These are phyloP conservation scores for Crithidia sp. DNA, from an alignment of 208 protist genomes.

Conservation along the genomic window DNA sequence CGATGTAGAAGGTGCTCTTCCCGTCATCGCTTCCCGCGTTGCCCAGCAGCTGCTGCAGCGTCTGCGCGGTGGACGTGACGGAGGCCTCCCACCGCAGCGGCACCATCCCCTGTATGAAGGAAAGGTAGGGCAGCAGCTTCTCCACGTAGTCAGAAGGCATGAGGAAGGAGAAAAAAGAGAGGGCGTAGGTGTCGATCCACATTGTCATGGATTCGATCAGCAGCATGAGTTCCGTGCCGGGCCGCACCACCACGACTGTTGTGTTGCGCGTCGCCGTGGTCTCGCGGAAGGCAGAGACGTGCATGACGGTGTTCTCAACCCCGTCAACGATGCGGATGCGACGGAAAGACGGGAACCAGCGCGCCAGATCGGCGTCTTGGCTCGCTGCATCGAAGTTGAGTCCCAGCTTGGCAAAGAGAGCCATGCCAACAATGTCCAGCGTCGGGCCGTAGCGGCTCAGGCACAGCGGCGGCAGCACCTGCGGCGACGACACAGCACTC, in stretches of 20 bases:
- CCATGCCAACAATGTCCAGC: slow-evolving; percentile 61
- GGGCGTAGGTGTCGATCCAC: slow-evolving; percentile 54
- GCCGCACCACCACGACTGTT: slow-evolving; percentile 50
- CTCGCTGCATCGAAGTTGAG: slow-evolving; percentile 35
- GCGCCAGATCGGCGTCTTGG: slow-evolving; percentile 43
- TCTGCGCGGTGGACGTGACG: slow-evolving; percentile 7
- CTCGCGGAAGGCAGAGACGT: slow-evolving; percentile 42
- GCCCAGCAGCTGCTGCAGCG: slow-evolving; percentile 1
- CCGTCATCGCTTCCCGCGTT: not conserved
- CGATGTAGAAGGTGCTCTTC: slow-evolving; percentile 37
- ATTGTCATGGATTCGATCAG: slow-evolving; percentile 58
- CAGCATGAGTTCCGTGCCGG: slow-evolving; percentile 32
- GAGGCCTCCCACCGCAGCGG: slow-evolving; percentile 45
- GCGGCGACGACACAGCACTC: not conserved
- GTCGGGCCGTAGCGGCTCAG: slow-evolving; percentile 32
- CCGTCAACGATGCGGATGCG: slow-evolving; percentile 12
- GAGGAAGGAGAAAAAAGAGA: slow-evolving; percentile 61
- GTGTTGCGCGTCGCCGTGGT: slow-evolving; percentile 24
- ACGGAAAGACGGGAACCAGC: slow-evolving; percentile 63
- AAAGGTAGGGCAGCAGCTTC: slow-evolving; percentile 40
- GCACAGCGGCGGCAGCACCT: slow-evolving; percentile 45
- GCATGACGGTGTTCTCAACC: slow-evolving; percentile 22
- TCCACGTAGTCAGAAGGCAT: slow-evolving; percentile 50
- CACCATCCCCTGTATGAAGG: slow-evolving; percentile 44
- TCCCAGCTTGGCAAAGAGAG: slow-evolving; percentile 66